Evolutionary conservation across 108 stramenopile genomes (phyloP).

Genomic region (Pseudonitzschia multiseries): DNA sequence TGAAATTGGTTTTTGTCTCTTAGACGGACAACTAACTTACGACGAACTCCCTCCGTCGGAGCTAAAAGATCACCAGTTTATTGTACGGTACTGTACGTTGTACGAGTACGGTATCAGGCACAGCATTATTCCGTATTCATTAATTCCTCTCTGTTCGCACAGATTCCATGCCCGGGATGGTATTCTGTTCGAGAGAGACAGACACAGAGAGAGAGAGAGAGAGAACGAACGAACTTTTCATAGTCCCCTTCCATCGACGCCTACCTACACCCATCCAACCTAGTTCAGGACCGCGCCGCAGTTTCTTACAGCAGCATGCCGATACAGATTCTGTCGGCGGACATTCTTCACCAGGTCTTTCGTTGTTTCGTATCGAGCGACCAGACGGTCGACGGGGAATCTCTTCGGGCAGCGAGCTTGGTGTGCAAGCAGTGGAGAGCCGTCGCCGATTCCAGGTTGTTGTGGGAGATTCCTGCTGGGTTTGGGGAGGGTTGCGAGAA

Average conservation of each 20-base stretch:
- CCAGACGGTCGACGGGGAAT: conserved; percentile 26
- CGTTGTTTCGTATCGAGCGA: conserved; percentile 29
- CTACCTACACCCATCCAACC: too few species aligned
- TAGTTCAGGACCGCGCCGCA: neutral
- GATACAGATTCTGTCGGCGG: conserved; percentile 15
- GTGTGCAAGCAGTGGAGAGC: conserved; percentile 36
- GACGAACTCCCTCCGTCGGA: neutral
- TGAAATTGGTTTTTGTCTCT: conserved; percentile 51
- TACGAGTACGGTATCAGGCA: too few species aligned
- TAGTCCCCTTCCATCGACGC: too few species aligned
- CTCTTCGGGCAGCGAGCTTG: conserved; percentile 17
- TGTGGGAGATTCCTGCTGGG: conserved; percentile 25
- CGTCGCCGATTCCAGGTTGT: conserved; percentile 14
- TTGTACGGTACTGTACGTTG: too few species aligned
- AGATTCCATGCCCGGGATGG: too few species aligned
- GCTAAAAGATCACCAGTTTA: too few species aligned
- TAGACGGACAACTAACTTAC: neutral
- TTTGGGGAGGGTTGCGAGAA: neutral
- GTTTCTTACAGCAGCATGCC: neutral
- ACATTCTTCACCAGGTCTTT: conserved; percentile 29
- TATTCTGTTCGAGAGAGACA: too few species aligned
- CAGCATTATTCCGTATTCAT: too few species aligned
- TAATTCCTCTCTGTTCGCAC: too few species aligned
- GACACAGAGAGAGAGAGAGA: too few species aligned
- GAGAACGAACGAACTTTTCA: too few species aligned